A percentile compares a stretch with the other conserved stretches of the same genome.
phyloP scores from a whole-genome alignment of 176 grass and related monocot genomes.

The Phyllostachys edulis region DNA sequence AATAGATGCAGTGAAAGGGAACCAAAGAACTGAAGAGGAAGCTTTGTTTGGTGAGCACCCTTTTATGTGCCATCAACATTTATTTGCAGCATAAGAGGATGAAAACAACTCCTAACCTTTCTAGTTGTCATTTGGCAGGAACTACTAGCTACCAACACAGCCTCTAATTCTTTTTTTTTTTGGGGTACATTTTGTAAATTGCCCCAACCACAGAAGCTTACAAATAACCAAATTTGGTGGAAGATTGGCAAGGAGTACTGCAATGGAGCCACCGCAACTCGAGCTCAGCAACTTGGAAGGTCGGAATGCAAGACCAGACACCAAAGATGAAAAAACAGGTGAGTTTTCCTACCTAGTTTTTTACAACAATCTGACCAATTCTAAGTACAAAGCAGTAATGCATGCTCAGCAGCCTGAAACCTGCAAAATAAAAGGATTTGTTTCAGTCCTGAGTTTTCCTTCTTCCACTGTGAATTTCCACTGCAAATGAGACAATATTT shows the following conservation, averaged over 20 bases:
- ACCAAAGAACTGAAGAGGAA: conserved; percentile 17
- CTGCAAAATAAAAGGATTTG: neutral
- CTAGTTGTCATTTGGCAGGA: conserved; percentile 19
- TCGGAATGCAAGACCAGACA: neutral
- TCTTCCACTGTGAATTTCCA: neutral
- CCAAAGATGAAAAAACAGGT: conserved; percentile 13
- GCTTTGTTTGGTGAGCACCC: neutral
- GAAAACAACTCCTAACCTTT: conserved; percentile 14
- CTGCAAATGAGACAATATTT: neutral
- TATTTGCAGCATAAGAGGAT: neutral
- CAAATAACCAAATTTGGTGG: conserved; percentile 27
- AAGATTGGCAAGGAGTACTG: conserved; percentile 29
- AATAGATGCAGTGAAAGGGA: neutral
- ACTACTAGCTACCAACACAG: conserved; percentile 24
- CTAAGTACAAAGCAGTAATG: neutral
- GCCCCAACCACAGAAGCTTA: neutral
- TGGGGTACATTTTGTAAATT: neutral
- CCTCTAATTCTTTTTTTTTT: conserved; percentile 27
- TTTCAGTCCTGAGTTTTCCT: neutral
- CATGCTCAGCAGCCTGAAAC: neutral
- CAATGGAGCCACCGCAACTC: conserved; percentile 38
- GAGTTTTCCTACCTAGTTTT: neutral
- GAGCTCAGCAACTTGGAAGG: conserved; percentile 33
- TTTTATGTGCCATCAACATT: conserved; percentile 19
- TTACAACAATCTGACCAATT: conserved; percentile 5